Percentiles rank a stretch among this genome's conserved stretches.
These are phyloP conservation scores for Leersia perrieri DNA, from an alignment of 176 grass and related monocot species.

Conservation along the genomic window DNA sequence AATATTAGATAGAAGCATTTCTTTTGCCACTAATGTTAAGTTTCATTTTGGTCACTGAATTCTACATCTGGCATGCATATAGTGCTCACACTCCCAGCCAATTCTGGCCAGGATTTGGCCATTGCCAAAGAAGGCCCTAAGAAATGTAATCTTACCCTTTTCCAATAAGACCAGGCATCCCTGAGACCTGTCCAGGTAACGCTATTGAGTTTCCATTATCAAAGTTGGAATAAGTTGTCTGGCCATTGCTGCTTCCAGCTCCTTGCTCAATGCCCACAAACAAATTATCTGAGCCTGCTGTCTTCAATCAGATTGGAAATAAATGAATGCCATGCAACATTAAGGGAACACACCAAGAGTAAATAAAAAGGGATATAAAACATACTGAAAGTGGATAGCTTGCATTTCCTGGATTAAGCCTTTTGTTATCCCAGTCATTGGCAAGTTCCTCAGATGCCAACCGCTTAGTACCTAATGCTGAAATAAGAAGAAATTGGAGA, in stretches of 20 bases:
- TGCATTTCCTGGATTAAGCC: conserved; percentile 78
- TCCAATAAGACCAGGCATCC: conserved; percentile 58
- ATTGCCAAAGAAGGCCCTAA: neutral
- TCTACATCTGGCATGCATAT: neutral
- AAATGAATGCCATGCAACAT: conserved; percentile 24
- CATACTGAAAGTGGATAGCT: conserved; percentile 56
- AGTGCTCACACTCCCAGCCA: neutral
- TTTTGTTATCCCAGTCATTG: conserved; percentile 87
- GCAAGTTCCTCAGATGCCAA: conserved; percentile 79
- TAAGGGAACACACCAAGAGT: neutral
- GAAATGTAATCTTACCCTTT: conserved; percentile 66
- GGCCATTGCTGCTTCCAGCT: conserved; percentile 50
- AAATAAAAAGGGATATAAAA: neutral
- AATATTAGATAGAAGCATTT: neutral
- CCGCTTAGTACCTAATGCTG: conserved; percentile 78
- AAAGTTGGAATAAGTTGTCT: conserved; percentile 48
- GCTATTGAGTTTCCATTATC: conserved; percentile 48
- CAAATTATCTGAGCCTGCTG: conserved; percentile 36
- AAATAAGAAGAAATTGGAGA: conserved; percentile 26
- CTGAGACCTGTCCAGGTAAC: conserved; percentile 45
- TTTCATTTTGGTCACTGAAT: neutral
- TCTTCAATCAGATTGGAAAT: conserved; percentile 37
- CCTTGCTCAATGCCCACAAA: conserved; percentile 52
- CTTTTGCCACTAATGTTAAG: neutral
- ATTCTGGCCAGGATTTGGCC: neutral